These are phyloP conservation scores for Ananas comosus DNA, from an alignment of 176 grass and related monocot genomes.

Conservation along the genomic window DNA sequence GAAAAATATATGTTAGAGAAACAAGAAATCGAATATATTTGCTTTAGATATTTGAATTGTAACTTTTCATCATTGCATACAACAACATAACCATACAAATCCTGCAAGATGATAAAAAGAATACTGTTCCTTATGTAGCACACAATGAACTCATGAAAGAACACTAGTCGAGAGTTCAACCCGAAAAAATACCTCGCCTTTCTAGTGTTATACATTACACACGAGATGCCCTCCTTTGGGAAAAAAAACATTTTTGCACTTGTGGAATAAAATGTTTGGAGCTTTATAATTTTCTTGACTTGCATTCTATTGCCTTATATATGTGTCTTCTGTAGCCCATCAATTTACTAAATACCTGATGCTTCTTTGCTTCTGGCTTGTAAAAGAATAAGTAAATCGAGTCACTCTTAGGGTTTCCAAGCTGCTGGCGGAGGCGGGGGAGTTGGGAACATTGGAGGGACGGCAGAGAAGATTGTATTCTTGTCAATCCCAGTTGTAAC, in stretches of 20 bases:
- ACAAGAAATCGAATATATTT: no score
- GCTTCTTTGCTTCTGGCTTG: conserved; percentile 26
- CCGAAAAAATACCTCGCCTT: conserved; percentile 3
- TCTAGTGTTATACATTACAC: conserved; percentile 3
- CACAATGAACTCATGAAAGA: background rate
- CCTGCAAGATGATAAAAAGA: conserved; percentile 29
- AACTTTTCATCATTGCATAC: no score
- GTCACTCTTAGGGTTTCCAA: conserved; percentile 58
- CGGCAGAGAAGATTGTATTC: conserved; percentile 85
- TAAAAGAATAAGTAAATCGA: conserved; percentile 21
- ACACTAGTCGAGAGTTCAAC: background rate
- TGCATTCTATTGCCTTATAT: conserved; percentile 28
- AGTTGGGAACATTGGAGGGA: conserved; percentile 85
- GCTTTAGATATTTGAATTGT: no score
- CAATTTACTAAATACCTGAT: conserved; percentile 34
- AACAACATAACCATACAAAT: background rate
- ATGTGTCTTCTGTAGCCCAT: conserved; percentile 2
- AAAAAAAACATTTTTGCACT: background rate
- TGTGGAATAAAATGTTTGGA: background rate
- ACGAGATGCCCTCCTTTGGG: background rate
- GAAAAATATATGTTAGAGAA: no score
- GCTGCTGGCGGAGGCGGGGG: conserved; percentile 67
- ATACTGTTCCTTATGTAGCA: conserved; percentile 27
- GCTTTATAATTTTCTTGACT: background rate
- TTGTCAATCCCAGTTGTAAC: conserved; percentile 53